Base-by-base conservation (phyloP, 1,139 yeast species). In the Yamadazyma atlantica region DNA sequence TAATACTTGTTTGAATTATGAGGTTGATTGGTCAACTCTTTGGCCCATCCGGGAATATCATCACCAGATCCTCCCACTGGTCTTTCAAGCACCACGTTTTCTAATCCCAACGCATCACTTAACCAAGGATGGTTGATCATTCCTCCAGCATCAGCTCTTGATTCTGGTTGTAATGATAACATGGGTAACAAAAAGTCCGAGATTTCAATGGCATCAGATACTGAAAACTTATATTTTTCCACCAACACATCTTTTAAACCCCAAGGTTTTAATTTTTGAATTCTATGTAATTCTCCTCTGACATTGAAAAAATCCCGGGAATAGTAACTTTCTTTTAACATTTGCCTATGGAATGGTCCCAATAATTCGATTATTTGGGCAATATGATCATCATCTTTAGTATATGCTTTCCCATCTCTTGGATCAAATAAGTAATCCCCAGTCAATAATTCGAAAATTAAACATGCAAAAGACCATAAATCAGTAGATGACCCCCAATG, bases 41-140 rank as follows among this genome's bases (percentile, higher is more conserved):
- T 62, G 10, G 75, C 59, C 94, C 94, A 85, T 2, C 92, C 94
- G n/a, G 78, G 76, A 31, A 85, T 82, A 55, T 82, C 90, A 43
- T 77, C 83, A 19, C 90, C 90, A 3, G 76, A 57, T 0, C 82
- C 79, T 2, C 85, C 85, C 11, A 75, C 74, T 10, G 82, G 75
- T 41, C 84, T 58, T 48, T 78, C 84, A 33, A 71, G 58, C 8
- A 72, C 73, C 21, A 77, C 72, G 44, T 75, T 69, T 36, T 79
- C 85, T 43, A 78, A 64, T 0, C 86, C 85, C 29, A 69, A 62
- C 2, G 83, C 82, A 51, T 81, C 85, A 42, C 68, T 66, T 32
- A 87, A 64, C 95, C 95, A 87, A n/a, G 76, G 75, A 53, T 85
- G 94, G 48, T 82, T 80, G 11, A 83, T 71, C 78, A 82, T 75